Percentiles rank a stretch among this genome's conserved stretches.
phyloP scores from a whole-genome alignment of 2,329 filamentous ascomycete genomes.

The Colletotrichum australisinense region DNA sequence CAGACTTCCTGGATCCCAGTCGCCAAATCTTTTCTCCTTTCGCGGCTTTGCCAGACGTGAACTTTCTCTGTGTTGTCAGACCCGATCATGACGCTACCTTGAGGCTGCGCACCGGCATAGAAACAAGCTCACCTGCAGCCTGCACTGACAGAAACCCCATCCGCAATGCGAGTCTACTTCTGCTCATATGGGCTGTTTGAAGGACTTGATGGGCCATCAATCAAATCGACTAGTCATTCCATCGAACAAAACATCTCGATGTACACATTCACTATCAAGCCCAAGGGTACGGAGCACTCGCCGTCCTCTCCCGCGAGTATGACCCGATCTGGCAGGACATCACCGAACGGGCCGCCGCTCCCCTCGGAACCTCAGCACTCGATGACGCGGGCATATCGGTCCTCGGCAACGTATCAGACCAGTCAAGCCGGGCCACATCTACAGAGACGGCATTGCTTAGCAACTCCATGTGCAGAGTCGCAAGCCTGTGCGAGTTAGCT shows the following conservation, averaged over 20 bases:
- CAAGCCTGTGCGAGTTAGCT: background rate
- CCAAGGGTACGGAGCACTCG: background rate
- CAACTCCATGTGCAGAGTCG: background rate
- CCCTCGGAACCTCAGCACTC: background rate
- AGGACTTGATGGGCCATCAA: background rate
- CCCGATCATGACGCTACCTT: constrained; percentile 3
- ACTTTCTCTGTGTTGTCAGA: background rate
- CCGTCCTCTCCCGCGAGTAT: constrained; percentile 9
- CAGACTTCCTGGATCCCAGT: background rate
- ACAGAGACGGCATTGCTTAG: background rate
- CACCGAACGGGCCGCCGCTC: background rate
- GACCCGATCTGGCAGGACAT: constrained; percentile 15
- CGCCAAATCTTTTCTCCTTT: background rate
- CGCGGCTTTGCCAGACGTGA: background rate
- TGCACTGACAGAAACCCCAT: background rate
- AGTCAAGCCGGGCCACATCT: constrained; percentile 5
- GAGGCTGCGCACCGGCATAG: background rate
- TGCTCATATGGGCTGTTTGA: background rate
- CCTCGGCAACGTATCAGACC: constrained; percentile 5
- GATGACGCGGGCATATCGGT: constrained; percentile 20
- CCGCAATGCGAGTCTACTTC: background rate
- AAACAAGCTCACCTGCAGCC: constrained; percentile 19
- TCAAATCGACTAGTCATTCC: background rate
- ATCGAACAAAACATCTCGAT: background rate
- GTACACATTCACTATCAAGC: background rate